Percentiles rank a stretch among this genome's conserved stretches.
These are phyloP conservation scores for Globisporangium viniferum DNA, from an alignment of 352 stramenopile species.

Conservation along the genomic window DNA sequence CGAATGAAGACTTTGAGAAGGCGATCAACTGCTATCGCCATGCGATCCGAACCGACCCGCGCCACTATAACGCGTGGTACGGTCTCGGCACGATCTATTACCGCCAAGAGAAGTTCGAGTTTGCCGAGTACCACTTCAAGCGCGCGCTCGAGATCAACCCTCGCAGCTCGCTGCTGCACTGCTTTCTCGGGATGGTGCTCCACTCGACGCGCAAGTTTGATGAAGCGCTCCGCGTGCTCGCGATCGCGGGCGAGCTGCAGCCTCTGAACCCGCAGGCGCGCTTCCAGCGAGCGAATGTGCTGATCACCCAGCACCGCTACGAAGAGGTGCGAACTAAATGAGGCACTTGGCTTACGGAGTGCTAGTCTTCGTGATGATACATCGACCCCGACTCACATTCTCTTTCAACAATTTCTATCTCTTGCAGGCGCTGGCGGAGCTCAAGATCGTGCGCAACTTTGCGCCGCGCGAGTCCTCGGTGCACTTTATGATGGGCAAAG, in stretches of 20 bases:
- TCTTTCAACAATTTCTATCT: not conserved
- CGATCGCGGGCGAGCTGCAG: slow-evolving; percentile 86
- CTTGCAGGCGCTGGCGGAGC: slow-evolving; percentile 80
- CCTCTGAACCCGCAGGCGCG: slow-evolving; percentile 91
- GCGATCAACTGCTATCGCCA: slow-evolving; percentile 94
- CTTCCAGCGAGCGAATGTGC: slow-evolving; percentile 94
- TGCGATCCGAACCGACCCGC: slow-evolving; percentile 90
- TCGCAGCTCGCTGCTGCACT: slow-evolving; percentile 92
- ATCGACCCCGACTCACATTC: not conserved
- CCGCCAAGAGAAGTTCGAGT: slow-evolving; percentile 96
- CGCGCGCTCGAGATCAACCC: slow-evolving; percentile 93
- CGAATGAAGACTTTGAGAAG: slow-evolving; percentile 98
- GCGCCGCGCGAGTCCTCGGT: slow-evolving; percentile 95
- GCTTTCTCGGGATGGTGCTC: slow-evolving; percentile 95
- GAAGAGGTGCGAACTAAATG: slow-evolving; percentile 54
- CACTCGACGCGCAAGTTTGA: slow-evolving; percentile 89
- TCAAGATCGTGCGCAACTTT: slow-evolving; percentile 91
- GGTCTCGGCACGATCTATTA: slow-evolving; percentile 95
- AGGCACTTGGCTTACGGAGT: not conserved
- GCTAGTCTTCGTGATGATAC: not conserved
- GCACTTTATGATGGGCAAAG: slow-evolving; percentile 96
- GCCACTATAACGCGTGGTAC: slow-evolving; percentile 94
- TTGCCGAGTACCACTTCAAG: slow-evolving; percentile 97
- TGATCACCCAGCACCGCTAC: slow-evolving; percentile 90
- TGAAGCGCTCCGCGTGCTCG: slow-evolving; percentile 90